These are phyloP conservation scores for Neofusicoccum laricinum DNA, from an alignment of 2,329 filamentous ascomycete genomes.

Conservation along the genomic window DNA sequence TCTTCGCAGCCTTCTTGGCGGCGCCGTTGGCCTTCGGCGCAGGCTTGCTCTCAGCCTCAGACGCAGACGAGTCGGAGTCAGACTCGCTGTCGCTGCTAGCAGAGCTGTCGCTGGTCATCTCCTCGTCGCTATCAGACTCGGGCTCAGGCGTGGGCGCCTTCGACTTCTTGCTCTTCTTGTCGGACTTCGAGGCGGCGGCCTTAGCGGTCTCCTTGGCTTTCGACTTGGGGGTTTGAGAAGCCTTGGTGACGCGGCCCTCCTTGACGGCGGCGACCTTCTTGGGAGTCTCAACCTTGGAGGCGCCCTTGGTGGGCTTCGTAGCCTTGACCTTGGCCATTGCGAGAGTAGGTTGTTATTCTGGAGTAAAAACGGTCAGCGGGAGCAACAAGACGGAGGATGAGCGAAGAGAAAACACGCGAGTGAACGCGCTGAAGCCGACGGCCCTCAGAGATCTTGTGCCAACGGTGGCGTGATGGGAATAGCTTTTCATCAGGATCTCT, in stretches of 20 bases:
- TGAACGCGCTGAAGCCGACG: slow-evolving; percentile 19
- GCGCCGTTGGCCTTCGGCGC: slow-evolving; percentile 28
- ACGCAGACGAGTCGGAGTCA: slow-evolving; percentile 30
- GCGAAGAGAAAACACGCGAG: slow-evolving; percentile 9
- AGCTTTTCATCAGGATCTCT: slow-evolving; percentile 27
- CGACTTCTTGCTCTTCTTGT: slow-evolving; percentile 51
- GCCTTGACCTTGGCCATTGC: slow-evolving; percentile 37
- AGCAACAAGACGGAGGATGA: neutral
- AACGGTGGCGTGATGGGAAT: slow-evolving; percentile 11
- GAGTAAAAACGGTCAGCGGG: slow-evolving; percentile 13
- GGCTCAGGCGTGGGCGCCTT: slow-evolving; percentile 48
- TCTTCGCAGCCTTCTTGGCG: slow-evolving; percentile 21
- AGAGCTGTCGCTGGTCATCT: slow-evolving; percentile 28
- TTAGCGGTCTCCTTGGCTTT: slow-evolving; percentile 69
- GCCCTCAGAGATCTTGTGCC: slow-evolving; percentile 10
- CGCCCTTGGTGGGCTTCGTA: slow-evolving; percentile 47
- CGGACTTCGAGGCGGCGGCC: slow-evolving; percentile 32
- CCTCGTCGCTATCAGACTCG: slow-evolving; percentile 30
- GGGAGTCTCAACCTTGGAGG: slow-evolving; percentile 52
- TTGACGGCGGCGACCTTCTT: slow-evolving; percentile 59
- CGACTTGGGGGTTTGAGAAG: slow-evolving; percentile 61
- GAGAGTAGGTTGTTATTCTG: slow-evolving; percentile 16
- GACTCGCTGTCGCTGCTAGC: slow-evolving; percentile 36
- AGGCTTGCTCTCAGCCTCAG: slow-evolving; percentile 18
- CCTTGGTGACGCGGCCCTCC: slow-evolving; percentile 65